phyloP scores from a whole-genome alignment of 441 rosid genomes.

The Gossypium schwendimanii region DNA sequence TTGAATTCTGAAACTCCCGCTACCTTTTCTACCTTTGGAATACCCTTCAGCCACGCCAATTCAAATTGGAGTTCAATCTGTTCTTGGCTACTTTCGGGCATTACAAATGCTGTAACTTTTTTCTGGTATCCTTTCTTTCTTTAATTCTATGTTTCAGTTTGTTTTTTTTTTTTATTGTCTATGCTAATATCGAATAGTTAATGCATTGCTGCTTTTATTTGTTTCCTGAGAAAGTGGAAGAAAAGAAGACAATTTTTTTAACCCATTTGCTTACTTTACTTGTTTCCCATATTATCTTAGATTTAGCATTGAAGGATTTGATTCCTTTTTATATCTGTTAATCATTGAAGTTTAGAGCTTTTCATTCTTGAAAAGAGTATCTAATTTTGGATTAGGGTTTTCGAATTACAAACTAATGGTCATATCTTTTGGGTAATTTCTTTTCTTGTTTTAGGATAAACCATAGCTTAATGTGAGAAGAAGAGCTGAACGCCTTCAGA shows the following conservation, averaged over 20 bases:
- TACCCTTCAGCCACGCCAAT: conserved; percentile 2
- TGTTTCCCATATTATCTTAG: not conserved
- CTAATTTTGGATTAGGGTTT: not conserved
- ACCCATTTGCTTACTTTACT: conserved; percentile 2
- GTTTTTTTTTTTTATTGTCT: not conserved
- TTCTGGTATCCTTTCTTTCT: not conserved
- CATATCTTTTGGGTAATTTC: not conserved
- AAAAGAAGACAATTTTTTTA: not conserved
- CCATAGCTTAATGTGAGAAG: conserved; percentile 8
- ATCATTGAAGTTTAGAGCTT: not conserved
- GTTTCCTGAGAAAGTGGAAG: not conserved
- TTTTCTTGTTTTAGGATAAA: conserved; percentile 17
- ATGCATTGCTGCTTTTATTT: not conserved
- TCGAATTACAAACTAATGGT: conserved; percentile 5
- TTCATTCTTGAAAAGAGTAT: not conserved
- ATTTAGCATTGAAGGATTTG: not conserved
- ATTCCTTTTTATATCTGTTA: not conserved
- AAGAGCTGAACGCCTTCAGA: not conserved
- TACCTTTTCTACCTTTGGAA: not conserved
- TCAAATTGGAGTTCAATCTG: not conserved
- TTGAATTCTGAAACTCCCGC: not conserved
- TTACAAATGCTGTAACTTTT: not conserved
- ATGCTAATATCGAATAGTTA: not conserved
- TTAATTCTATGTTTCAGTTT: not conserved
- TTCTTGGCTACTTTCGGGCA: not conserved